phyloP scores from a whole-genome alignment of 192 early-diverging fungal species.

The Funneliformis geosporum region DNA sequence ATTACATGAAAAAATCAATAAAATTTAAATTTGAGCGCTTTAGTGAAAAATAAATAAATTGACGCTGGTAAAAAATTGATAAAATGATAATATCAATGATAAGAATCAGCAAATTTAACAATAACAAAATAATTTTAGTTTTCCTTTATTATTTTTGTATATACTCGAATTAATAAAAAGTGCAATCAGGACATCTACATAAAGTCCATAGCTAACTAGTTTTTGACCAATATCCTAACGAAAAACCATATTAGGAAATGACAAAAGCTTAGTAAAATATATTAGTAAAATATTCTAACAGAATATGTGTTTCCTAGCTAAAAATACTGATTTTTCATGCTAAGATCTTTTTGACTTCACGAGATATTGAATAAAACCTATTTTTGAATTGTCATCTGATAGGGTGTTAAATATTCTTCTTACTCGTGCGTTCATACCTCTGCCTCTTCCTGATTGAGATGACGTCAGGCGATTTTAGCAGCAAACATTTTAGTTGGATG shows the following conservation, averaged over 20 bases:
- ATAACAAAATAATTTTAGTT: too few species aligned
- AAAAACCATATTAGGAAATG: background rate
- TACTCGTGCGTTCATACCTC: constrained; percentile 11
- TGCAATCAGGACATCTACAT: too few species aligned
- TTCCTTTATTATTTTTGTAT: too few species aligned
- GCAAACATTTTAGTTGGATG: constrained; percentile 15
- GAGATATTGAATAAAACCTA: background rate
- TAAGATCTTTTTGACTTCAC: constrained; percentile 2
- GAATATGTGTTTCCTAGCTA: constrained; percentile 24
- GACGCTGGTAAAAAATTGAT: too few species aligned
- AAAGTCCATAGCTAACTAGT: too few species aligned
- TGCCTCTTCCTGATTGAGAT: background rate
- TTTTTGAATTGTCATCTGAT: constrained; percentile 13
- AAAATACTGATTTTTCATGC: constrained; percentile 28
- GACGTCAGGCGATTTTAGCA: background rate
- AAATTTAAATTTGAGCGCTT: too few species aligned
- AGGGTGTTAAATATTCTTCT: background rate
- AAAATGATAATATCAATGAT: too few species aligned
- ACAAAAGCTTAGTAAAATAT: constrained; percentile 20
- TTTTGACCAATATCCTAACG: too few species aligned
- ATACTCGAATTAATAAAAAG: too few species aligned
- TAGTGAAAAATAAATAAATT: too few species aligned
- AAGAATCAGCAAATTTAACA: too few species aligned
- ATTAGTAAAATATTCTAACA: constrained; percentile 25
- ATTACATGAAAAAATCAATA: too few species aligned